phyloP scores from a whole-genome alignment of 345 rosid genomes.

The Corchorus capsularis region DNA sequence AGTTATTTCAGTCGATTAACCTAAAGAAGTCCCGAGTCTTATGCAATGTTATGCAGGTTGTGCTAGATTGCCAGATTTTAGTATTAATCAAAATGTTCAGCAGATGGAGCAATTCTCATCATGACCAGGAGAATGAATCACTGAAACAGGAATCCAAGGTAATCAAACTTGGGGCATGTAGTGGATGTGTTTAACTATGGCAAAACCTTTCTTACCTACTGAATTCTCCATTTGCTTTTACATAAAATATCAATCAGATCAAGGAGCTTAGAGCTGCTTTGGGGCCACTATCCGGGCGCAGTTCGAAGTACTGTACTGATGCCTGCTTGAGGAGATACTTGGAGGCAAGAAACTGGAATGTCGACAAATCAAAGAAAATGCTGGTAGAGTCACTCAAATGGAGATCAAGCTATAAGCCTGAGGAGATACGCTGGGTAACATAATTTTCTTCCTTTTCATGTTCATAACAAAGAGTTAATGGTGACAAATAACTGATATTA shows the following conservation, averaged over 20 bases:
- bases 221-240: neutral
- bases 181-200: neutral
- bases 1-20: neutral
- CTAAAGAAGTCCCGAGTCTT: neutral
- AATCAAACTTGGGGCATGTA: conserved; percentile 5
- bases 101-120: conserved; percentile 47
- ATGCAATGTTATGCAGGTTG: conserved; percentile 25
- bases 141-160: conserved; percentile 65
- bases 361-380: conserved; percentile 80
- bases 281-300: conserved; percentile 60
- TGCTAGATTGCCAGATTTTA: conserved; percentile 23
- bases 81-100: conserved; percentile 61
- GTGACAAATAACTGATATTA: neutral
- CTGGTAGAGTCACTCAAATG: conserved; percentile 76
- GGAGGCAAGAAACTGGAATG: conserved; percentile 88
- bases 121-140: conserved; percentile 48
- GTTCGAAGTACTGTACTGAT: conserved; percentile 60
- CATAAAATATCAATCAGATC: conserved; percentile 38
- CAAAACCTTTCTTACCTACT: neutral
- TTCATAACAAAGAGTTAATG: neutral
- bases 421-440: conserved; percentile 86
- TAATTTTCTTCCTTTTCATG: neutral
- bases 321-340: conserved; percentile 82
- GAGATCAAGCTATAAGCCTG: conserved; percentile 81
- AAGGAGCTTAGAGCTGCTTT: conserved; percentile 62